Conservation (phyloP, 2,329 filamentous ascomycete species). For the Sporothrix sp. region DNA sequence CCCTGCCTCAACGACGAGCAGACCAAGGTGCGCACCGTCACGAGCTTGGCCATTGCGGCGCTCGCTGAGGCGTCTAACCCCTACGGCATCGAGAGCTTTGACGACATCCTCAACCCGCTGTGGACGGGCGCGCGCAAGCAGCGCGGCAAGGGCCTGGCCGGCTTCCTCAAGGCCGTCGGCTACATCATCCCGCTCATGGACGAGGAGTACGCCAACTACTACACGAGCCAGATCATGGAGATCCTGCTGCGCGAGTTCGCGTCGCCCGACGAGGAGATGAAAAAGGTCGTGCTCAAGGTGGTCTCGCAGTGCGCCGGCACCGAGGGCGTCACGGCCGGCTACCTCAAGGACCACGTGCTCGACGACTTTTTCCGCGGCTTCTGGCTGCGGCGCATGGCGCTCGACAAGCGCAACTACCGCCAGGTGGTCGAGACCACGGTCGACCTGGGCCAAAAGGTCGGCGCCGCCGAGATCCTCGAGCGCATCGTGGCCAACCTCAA, state of each 20-base stretch:
- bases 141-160: conserved; percentile 88
- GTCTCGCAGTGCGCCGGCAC: conserved; percentile 92
- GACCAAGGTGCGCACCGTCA: conserved; percentile 94
- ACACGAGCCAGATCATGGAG: conserved; percentile 98
- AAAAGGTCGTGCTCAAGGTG: conserved; percentile 97
- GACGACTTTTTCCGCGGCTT: conserved; percentile 98
- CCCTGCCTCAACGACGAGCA: conserved; percentile 96
- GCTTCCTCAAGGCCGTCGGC: conserved; percentile 93
- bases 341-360: conserved; percentile 89
- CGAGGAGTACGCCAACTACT: conserved; percentile 98
- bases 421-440: conserved; percentile 98
- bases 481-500: conserved; percentile 91
- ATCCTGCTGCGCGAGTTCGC: conserved; percentile 92
- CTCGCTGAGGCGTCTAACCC: conserved; percentile 93
- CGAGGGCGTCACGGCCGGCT: conserved; percentile 86
- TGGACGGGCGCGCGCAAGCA: conserved; percentile 97
- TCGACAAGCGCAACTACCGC: conserved; percentile 95
- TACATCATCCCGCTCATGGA: conserved; percentile 99
- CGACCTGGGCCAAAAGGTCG: conserved; percentile 95
- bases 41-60: conserved; percentile 86
- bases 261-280: conserved; percentile 98
- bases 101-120: conserved; percentile 91
- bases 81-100: conserved; percentile 98
- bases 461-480: conserved; percentile 88
- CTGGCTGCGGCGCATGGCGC: conserved; percentile 93